Conservation (phyloP, 1,284 basidiomycete species). For the Baeospora myosura region DNA sequence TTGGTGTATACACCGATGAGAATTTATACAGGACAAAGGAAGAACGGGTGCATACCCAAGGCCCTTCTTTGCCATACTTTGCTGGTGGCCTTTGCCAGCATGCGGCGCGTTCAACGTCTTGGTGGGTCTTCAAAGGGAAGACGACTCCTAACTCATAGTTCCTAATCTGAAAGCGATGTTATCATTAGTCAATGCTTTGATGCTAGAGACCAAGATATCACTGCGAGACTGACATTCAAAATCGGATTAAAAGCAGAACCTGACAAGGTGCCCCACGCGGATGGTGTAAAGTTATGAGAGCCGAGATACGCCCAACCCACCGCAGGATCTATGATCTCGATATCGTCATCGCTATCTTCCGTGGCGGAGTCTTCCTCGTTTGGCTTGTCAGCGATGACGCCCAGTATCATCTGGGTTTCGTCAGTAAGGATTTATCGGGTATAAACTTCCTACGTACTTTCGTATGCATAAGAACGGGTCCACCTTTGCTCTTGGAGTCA, state of each 20-base stretch:
- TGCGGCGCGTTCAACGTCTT: not conserved
- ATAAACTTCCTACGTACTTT: slow-evolving; percentile 43
- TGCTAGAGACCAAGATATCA: not conserved
- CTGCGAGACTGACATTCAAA: slow-evolving; percentile 48
- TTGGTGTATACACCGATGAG: not conserved
- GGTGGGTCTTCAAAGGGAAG: not conserved
- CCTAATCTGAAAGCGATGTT: not conserved
- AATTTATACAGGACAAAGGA: not conserved
- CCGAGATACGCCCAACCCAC: slow-evolving; percentile 73
- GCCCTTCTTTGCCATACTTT: not conserved
- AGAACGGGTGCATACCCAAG: slow-evolving; percentile 1
- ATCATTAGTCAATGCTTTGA: not conserved
- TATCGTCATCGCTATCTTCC: slow-evolving; percentile 15
- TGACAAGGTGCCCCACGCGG: slow-evolving; percentile 75
- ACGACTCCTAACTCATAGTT: slow-evolving; percentile 4
- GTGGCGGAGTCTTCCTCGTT: slow-evolving; percentile 15
- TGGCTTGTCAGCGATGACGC: slow-evolving; percentile 2
- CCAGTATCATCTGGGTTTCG: slow-evolving; percentile 30
- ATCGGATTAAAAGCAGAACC: slow-evolving; percentile 62
- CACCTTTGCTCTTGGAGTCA: slow-evolving; percentile 66
- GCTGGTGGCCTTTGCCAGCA: slow-evolving; percentile 2
- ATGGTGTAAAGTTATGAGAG: slow-evolving; percentile 78
- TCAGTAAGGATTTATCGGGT: slow-evolving; percentile 1
- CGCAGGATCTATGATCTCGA: slow-evolving; percentile 28
- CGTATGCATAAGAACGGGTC: slow-evolving; percentile 71